Percentiles rank a stretch among this genome's conserved stretches.
Conservation (phyloP, 306 rosid species). For the Vicia faba region DNA sequence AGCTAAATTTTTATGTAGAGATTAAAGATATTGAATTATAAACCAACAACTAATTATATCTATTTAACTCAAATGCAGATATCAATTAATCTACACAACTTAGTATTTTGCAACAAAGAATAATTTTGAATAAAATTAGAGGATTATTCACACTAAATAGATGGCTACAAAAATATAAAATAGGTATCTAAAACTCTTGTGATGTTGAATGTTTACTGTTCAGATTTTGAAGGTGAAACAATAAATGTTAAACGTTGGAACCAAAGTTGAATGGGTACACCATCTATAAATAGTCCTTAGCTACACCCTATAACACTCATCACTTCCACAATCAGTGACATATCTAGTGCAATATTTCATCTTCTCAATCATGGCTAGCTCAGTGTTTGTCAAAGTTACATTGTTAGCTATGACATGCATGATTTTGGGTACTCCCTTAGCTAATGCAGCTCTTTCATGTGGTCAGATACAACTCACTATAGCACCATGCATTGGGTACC, state of each 20-base stretch:
- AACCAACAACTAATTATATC: too few relatives aligned
- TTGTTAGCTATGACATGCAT: constrained; percentile 27
- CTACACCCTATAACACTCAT: neutral
- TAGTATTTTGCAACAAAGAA: too few relatives aligned
- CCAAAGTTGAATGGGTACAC: neutral
- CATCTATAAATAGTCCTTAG: constrained; percentile 1
- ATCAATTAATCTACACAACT: too few relatives aligned
- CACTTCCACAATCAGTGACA: neutral
- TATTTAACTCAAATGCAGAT: too few relatives aligned
- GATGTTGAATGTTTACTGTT: neutral
- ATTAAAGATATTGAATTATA: too few relatives aligned
- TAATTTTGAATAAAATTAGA: too few relatives aligned
- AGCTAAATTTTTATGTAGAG: too few relatives aligned
- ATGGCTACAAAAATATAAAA: too few relatives aligned
- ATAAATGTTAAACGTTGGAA: neutral
- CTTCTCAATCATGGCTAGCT: constrained; percentile 24
- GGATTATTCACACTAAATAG: too few relatives aligned
- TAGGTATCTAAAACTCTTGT: too few relatives aligned
- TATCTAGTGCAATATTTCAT: neutral
- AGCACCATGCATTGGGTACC: constrained; percentile 31
- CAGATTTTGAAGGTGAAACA: neutral
- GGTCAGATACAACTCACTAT: neutral
- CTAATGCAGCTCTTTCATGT: constrained; percentile 29
- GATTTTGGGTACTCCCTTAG: constrained; percentile 4
- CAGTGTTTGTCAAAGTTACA: neutral